Base-by-base conservation (phyloP, 192 early-diverging fungal genomes). In the Paraglomus occultum region DNA sequence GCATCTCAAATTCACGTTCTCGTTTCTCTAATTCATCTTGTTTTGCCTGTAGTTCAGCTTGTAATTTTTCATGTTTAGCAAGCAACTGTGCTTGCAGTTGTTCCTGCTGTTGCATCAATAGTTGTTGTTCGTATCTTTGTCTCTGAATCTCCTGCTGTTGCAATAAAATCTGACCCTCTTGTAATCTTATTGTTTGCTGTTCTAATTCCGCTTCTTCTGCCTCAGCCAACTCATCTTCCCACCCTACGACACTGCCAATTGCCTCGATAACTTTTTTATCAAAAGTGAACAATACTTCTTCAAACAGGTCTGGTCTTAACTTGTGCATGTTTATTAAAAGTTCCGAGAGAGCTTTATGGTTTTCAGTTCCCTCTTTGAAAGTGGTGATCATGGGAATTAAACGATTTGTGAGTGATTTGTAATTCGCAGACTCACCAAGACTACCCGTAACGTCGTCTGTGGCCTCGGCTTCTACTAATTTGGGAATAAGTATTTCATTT, bases 201-300 rank as follows among this genome's bases (percentile, higher is more conserved):
- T 15, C 66, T 23, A 44, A 8, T 55, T 18, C 20, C 51, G 49
- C 64, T 66, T 66, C 64, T 9, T 51, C 64, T 42, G 64, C 64
- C 23, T 67, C 64, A 4, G 43, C 50, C 15, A 68, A 55, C 45
- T 68, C 66, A 45, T 68, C 66, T 55, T 68, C 66, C 66, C 66
- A 68, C 15, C 66, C 66, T 23, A 68, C 66, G 18, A 68, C 38
- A 55, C 54, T 55, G 38, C 66, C 66, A 20, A 68, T 44, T 14
- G 52, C 39, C 22, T 68, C 66, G 22, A 68, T 39, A 17, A 44
- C 8, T 68, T 55, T 68, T 17, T 22, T 22, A 55, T 68, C 66
- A 42, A 45, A 68, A 45, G 66, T 38, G 44, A 55, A 68, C 23
- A 68, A 55, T 4, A 68, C 52, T 1, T 42, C 15, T 39, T 68